Conservation (phyloP, 768 basidiomycete genomes). For the Termitomyces bulborhizus region DNA sequence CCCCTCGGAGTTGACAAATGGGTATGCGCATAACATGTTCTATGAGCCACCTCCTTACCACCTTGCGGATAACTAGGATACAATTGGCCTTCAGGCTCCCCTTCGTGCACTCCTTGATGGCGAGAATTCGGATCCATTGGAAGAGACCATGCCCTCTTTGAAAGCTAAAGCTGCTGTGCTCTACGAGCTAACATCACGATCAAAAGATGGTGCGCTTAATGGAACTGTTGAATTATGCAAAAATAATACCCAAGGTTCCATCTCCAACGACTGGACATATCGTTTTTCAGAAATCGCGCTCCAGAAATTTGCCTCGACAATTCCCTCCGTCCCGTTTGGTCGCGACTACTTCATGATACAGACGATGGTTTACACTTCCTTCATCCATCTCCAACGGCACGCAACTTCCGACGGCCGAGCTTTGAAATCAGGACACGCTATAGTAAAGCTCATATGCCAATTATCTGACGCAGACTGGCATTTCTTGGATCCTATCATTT, state of each 20-base stretch:
- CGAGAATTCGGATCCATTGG: constrained; percentile 17
- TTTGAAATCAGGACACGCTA: constrained; percentile 35
- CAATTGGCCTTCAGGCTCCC: constrained; percentile 13
- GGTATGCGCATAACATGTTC: constrained; percentile 10
- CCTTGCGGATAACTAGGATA: constrained; percentile 8
- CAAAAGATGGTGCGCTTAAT: constrained; percentile 27
- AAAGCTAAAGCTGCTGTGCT: constrained; percentile 47
- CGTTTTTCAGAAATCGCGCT: constrained; percentile 38
- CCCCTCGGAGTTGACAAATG: constrained; percentile 19
- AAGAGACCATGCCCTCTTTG: constrained; percentile 29
- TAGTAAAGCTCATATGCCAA: constrained; percentile 39
- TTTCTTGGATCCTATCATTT: constrained; percentile 47
- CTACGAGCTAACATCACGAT: constrained; percentile 46
- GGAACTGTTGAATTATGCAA: constrained; percentile 8
- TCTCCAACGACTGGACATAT: constrained; percentile 24
- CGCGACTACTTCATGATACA: constrained; percentile 23
- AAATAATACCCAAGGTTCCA: constrained; percentile 25
- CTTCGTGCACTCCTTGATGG: constrained; percentile 23
- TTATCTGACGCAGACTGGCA: constrained; percentile 45
- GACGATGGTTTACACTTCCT: constrained; percentile 42
- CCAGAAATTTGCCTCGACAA: constrained; percentile 32
- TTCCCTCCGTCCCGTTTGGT: constrained; percentile 15
- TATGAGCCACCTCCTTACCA: neutral
- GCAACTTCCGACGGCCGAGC: constrained; percentile 32
- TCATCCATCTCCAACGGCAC: constrained; percentile 37